Conservation (phyloP, 805 yeast species). For the Saccharomycopsis sp. region DNA sequence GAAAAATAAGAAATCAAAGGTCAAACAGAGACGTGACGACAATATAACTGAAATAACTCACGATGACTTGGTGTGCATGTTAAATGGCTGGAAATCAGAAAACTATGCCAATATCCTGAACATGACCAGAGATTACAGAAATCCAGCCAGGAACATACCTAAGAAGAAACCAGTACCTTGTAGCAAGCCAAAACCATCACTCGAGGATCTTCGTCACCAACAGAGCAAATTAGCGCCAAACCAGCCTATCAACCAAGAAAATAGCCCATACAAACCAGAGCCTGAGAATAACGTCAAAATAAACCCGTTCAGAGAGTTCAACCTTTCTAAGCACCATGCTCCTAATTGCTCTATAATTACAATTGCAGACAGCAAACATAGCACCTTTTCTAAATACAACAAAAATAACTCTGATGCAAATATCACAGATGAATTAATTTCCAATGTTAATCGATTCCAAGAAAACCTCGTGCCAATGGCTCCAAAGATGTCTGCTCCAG, state of each 20-base stretch:
- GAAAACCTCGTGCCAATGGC: background rate
- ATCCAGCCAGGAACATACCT: background rate
- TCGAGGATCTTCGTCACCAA: background rate
- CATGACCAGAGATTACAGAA: background rate
- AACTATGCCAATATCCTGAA: constrained; percentile 1
- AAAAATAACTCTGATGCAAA: background rate
- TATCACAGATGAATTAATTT: background rate
- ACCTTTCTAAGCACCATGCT: background rate
- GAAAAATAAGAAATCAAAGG: background rate
- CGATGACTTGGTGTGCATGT: background rate
- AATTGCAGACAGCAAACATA: background rate
- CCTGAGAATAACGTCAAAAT: background rate
- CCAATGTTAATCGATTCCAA: background rate
- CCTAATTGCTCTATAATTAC: background rate
- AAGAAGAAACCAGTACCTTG: background rate
- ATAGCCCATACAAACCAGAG: background rate
- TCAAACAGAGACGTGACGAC: background rate
- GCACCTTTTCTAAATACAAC: background rate
- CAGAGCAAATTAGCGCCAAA: background rate
- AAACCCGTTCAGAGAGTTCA: background rate
- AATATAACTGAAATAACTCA: background rate
- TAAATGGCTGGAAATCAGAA: constrained; percentile 2
- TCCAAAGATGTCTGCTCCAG: background rate
- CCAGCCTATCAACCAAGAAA: background rate
- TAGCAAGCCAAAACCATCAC: background rate